Percentiles rank a stretch among this genome's conserved stretches.
phyloP scores from a whole-genome alignment of 1,139 yeast genomes.

The Wickerhamiella infanticola region DNA sequence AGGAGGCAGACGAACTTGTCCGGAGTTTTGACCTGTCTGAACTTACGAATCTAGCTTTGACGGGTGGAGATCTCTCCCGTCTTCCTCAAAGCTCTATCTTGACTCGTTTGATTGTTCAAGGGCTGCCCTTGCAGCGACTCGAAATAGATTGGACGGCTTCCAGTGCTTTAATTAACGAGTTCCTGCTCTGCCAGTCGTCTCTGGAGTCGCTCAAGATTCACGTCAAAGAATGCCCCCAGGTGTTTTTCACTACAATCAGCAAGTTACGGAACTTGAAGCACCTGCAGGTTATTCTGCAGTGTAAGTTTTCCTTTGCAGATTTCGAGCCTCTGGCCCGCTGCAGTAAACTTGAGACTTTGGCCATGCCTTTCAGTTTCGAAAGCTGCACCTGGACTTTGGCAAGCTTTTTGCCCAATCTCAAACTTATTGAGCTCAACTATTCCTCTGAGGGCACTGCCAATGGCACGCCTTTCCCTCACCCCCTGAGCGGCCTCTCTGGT shows the following conservation, averaged over 20 bases:
- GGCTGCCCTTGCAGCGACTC: neutral
- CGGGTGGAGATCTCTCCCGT: slow-evolving; percentile 3
- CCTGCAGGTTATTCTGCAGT: slow-evolving; percentile 2
- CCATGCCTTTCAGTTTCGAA: slow-evolving; percentile 11
- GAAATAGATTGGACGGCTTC: slow-evolving; percentile 24
- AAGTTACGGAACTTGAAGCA: neutral
- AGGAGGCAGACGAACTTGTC: slow-evolving; percentile 3
- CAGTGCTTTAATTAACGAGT: slow-evolving; percentile 96
- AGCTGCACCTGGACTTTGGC: slow-evolving; percentile 12
- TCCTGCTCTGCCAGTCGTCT: slow-evolving; percentile 84
- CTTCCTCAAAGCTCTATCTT: slow-evolving; percentile 1
- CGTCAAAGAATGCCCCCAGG: slow-evolving; percentile 46
- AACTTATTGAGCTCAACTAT: slow-evolving; percentile 7
- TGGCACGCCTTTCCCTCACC: neutral
- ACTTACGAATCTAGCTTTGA: slow-evolving; percentile 7
- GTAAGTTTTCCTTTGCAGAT: slow-evolving; percentile 8
- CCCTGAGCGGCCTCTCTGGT: neutral
- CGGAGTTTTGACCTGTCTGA: slow-evolving; percentile 6
- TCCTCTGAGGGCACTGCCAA: slow-evolving; percentile 2
- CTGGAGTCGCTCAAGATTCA: slow-evolving; percentile 59
- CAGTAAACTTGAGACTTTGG: slow-evolving; percentile 4
- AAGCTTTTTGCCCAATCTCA: slow-evolving; percentile 5
- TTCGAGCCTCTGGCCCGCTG: slow-evolving; percentile 7
- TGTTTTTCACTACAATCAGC: neutral
- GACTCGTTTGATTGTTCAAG: neutral